These are phyloP conservation scores for Rhodomyrtus psidioides DNA, from an alignment of 441 rosid species.

Conservation along the genomic window DNA sequence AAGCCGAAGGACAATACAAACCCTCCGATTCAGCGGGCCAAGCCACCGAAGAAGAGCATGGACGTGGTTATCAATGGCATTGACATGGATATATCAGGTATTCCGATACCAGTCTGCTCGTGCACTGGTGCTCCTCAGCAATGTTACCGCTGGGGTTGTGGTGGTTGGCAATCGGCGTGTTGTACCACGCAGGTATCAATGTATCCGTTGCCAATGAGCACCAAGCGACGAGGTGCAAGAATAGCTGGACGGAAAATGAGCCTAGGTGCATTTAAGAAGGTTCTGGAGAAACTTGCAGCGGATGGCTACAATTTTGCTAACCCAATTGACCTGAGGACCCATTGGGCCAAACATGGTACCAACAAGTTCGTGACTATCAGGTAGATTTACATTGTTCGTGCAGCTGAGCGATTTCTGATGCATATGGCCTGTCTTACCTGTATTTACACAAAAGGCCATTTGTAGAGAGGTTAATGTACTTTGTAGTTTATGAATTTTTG, in stretches of 20 bases:
- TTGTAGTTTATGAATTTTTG: conserved; percentile 27
- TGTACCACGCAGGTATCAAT: conserved; percentile 84
- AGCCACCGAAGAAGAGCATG: conserved; percentile 73
- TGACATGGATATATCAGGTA: conserved; percentile 71
- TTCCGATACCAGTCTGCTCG: conserved; percentile 88
- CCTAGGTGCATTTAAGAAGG: conserved; percentile 93
- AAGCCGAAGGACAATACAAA: conserved; percentile 54
- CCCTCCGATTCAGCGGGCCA: conserved; percentile 35
- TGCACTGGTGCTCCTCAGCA: conserved; percentile 83
- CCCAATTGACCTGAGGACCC: conserved; percentile 80
- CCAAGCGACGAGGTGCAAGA: conserved; percentile 82
- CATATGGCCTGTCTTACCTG: conserved; percentile 30
- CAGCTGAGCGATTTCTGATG: neutral
- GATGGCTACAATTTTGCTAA: conserved; percentile 67
- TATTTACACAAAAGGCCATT: conserved; percentile 34
- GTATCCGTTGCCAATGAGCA: conserved; percentile 91
- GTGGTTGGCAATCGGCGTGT: conserved; percentile 98
- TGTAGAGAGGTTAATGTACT: conserved; percentile 31
- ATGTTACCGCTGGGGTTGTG: conserved; percentile 95
- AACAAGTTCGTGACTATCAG: conserved; percentile 99
- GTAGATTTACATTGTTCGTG: conserved; percentile 27
- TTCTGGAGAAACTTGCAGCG: conserved; percentile 67
- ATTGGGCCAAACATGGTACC: conserved; percentile 99
- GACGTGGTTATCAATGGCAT: conserved; percentile 83
- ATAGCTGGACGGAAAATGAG: conserved; percentile 98